Base-by-base conservation (phyloP, 192 early-diverging fungal genomes). In the Entomortierella chlamydospora region DNA sequence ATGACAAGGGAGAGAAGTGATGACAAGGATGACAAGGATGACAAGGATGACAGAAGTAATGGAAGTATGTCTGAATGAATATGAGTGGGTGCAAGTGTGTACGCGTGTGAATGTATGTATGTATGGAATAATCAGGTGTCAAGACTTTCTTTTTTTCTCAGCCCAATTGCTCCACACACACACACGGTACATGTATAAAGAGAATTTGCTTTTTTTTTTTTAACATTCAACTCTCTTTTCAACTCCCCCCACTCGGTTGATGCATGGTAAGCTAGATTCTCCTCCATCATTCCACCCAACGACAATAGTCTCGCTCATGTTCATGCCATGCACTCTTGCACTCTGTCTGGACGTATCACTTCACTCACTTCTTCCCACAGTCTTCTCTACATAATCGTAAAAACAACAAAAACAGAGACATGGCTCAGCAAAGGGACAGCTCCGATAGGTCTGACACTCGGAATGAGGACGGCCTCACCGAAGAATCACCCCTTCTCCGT, bases 401-500 rank as follows among this genome's bases (percentile, higher is more conserved):
- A 49, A 20, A 17, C 10, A 53, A 47, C 57, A 64, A 73, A 53
- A 47, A 54, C 53, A 73, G 37, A 62, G 63, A 65, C 13, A 73
- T 64, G 71, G 45, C 54, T 39, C 70, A 57, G 53, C 18, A 34
- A n/a, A 22, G 47, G 18, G 43, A 53, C 45, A 22, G 15, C 61
- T 31, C 54, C 5, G 61, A 72, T 42, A 33, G 23, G 39, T 1
- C 2, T 31, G 25, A 63, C 54, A 17, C 45, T 15, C 61, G 34
- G 18, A 25, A 28, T 18, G 57, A 61, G 18, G 58, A 51, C 9
- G 56, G 50, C 12, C 26, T 25, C 2, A 54, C 71, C 0, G 71
- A 73, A 41, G 62, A 64, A n/a, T 65, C 71, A 9, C 71, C 71
- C 52, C 43, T 73, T 55, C 71, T 73, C 22, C 61, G 13, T 18